Base-by-base conservation (phyloP, 768 basidiomycete species). In the Leucocoprinus birnbaumii region DNA sequence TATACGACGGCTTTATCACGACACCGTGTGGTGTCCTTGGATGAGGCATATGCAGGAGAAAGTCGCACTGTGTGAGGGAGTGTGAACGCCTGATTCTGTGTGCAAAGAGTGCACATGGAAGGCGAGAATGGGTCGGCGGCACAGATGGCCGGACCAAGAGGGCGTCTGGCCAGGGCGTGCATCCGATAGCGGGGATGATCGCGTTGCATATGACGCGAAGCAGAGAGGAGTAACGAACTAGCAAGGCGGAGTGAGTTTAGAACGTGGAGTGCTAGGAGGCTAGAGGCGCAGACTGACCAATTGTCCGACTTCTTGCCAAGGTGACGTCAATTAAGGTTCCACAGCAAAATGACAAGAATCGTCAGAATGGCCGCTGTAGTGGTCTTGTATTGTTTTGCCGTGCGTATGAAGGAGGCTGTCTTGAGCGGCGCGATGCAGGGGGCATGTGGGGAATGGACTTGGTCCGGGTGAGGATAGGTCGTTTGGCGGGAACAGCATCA, bases 401-500 rank as follows among this genome's bases (percentile, higher is more conserved):
- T 46, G 53, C 11, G 44, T 18, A 48, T 31, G 53, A 46, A 48
- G 18, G 25, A 19, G 47, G 53, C 35, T 55, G 53, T 55, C 41
- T 55, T 8, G 53, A 25, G 38, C 27, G 46, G 46, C 37, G 53
- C 26, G 46, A 37, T 21, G 14, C 13, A 38, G 46, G 25, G 27
- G 45, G 37, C 43, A 31, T 53, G 51, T 27, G 35, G 35, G 51
- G 51, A 34, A 31, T 45, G 43, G 51, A 53, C 22, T 37, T 37
- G 24, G 37, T 47, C 6, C 46, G 46, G 43, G 37, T 19, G 37
- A 47, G 53, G 37, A 53, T 26, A 10, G 31, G 45, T n/a, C 53
- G 80, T 81, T 61, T 83, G 85, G 53, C 1, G 21, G 53, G 53
- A 19, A 41, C 37, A 41, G 38, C 46, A 55, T 49, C 58, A 57